A percentile compares a stretch with the other conserved stretches of the same genome.
phyloP scores from a whole-genome alignment of 2,329 filamentous ascomycete species.

The Hymenoscyphus scutula region DNA sequence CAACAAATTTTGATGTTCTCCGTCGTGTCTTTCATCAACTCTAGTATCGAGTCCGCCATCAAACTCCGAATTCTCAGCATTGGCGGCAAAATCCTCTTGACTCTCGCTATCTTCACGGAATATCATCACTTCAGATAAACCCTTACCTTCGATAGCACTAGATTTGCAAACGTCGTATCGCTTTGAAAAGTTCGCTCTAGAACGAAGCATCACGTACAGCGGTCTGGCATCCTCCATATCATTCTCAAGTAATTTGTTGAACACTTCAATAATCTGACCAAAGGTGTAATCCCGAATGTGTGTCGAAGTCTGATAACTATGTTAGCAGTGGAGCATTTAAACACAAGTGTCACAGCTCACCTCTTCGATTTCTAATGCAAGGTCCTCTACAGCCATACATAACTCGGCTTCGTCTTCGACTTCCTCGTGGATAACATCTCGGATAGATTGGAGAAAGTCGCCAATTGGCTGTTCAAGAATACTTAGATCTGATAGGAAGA shows the following conservation, averaged over 20 bases:
- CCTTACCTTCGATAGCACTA: constrained; percentile 55
- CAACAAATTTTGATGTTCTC: background rate
- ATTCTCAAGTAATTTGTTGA: constrained; percentile 56
- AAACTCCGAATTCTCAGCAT: background rate
- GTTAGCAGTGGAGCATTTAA: background rate
- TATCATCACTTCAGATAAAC: constrained; percentile 35
- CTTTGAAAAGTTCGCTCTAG: constrained; percentile 51
- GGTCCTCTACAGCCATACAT: constrained; percentile 51
- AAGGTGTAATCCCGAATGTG: constrained; percentile 50
- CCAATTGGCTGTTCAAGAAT: constrained; percentile 51
- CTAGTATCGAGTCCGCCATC: background rate
- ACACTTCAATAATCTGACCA: constrained; percentile 56
- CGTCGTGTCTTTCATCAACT: background rate
- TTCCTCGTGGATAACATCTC: constrained; percentile 52
- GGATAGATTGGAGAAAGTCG: constrained; percentile 55
- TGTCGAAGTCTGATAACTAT: constrained; percentile 44
- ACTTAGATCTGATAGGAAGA: constrained; percentile 54
- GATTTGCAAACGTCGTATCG: constrained; percentile 51
- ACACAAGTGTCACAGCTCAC: constrained; percentile 40
- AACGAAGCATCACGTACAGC: constrained; percentile 56
- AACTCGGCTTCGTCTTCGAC: constrained; percentile 57
- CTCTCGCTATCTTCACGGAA: constrained; percentile 31
- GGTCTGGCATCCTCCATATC: constrained; percentile 54
- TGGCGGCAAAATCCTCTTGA: constrained; percentile 20
- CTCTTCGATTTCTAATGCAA: constrained; percentile 57